Percentiles rank a stretch among this genome's conserved stretches.
Conservation (phyloP, 2,329 filamentous ascomycete genomes). For the Venturia nashicola region DNA sequence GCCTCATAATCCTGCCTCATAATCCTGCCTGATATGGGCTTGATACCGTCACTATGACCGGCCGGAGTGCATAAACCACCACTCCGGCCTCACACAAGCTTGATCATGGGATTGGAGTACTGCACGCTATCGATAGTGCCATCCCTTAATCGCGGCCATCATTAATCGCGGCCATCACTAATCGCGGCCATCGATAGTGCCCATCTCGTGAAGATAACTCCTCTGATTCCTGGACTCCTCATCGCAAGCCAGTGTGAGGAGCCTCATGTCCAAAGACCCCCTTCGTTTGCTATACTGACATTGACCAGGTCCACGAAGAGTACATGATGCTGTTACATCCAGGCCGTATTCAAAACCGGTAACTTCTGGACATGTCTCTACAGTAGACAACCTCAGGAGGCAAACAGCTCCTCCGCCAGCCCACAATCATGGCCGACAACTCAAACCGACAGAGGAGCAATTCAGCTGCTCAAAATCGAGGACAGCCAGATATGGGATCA, state of each 20-base stretch:
- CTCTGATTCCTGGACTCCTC: no score
- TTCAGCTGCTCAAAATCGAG: neutral
- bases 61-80: constrained; percentile 4
- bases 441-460: neutral
- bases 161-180: no score
- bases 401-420: neutral
- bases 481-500: neutral
- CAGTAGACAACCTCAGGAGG: neutral
- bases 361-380: neutral
- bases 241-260: no score
- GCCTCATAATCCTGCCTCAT: no score
- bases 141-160: neutral
- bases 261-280: neutral
- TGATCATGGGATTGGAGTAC: neutral
- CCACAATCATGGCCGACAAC: neutral
- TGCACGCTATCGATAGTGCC: neutral
- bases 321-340: neutral
- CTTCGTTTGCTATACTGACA: neutral
- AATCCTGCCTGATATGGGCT: no score
- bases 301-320: neutral
- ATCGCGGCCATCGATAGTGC: no score
- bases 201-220: no score
- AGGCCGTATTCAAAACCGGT: neutral
- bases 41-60: constrained; percentile 2
- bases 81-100: neutral